Percentiles rank a stretch among this genome's conserved stretches.
These are phyloP conservation scores for Podospora pseudoanserina DNA, from an alignment of 495 filamentous ascomycete genomes.

Conservation along the genomic window DNA sequence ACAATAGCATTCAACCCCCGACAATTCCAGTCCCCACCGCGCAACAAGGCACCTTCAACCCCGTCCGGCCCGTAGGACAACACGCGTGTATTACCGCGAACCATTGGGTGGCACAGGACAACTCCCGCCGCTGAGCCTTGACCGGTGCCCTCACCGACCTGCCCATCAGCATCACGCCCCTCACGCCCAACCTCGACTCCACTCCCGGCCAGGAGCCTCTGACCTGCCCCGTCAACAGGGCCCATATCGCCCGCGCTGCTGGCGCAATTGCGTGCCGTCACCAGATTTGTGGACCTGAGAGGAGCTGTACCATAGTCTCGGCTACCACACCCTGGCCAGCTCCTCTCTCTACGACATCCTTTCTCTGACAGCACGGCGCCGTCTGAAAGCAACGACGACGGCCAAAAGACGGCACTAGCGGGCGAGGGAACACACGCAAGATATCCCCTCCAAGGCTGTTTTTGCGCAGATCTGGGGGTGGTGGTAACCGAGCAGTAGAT, in stretches of 20 bases:
- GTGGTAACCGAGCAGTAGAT: conserved; percentile 24
- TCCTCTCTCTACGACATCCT: background rate
- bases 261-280: background rate
- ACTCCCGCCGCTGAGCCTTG: background rate
- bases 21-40: conserved; percentile 26
- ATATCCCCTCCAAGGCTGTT: background rate
- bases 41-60: conserved; percentile 15
- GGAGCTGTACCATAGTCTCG: background rate
- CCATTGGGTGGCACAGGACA: background rate
- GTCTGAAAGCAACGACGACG: background rate
- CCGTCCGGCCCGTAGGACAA: conserved; percentile 28
- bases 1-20: conserved; percentile 27
- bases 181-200: background rate
- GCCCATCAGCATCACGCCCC: background rate
- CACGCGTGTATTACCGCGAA: conserved; percentile 12
- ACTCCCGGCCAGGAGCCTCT: background rate
- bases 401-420: background rate
- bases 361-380: background rate
- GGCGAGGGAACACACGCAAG: background rate
- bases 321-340: conserved; percentile 2
- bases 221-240: background rate
- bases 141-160: background rate
- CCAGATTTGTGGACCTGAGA: background rate
- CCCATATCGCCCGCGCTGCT: background rate
- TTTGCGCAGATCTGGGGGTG: conserved; percentile 12